Conservation (phyloP, 768 basidiomycete genomes). For the Nidula microcarpa region DNA sequence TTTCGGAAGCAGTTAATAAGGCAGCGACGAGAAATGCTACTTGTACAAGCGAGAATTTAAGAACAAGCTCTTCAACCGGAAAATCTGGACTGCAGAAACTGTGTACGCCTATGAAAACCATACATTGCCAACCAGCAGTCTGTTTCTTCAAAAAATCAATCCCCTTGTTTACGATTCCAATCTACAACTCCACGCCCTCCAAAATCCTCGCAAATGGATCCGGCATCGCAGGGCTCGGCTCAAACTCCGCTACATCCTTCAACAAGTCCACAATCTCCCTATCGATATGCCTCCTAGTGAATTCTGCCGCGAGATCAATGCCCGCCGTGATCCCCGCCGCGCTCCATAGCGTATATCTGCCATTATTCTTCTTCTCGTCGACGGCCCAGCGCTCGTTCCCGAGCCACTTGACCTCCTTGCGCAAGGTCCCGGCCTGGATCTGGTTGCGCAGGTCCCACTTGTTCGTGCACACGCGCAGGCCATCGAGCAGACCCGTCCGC, state of each 20-base stretch:
- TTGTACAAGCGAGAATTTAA: too few relatives aligned
- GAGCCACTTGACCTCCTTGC: constrained; percentile 22
- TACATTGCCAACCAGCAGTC: too few relatives aligned
- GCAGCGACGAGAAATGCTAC: too few relatives aligned
- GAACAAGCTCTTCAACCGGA: too few relatives aligned
- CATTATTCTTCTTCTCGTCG: constrained; percentile 15
- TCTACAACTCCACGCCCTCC: constrained; percentile 15
- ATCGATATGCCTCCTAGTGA: constrained; percentile 18
- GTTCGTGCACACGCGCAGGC: constrained; percentile 16
- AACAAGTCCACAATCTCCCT: constrained; percentile 13
- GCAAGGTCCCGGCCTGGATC: constrained; percentile 5
- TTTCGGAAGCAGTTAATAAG: too few relatives aligned
- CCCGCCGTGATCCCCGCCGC: constrained; percentile 20
- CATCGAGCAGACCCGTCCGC: constrained; percentile 18
- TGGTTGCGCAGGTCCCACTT: constrained; percentile 10
- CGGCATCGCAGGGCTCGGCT: constrained; percentile 18
- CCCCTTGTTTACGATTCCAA: too few relatives aligned
- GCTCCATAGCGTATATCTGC: constrained; percentile 11
- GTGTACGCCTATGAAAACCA: too few relatives aligned
- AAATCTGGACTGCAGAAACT: too few relatives aligned
- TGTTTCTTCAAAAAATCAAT: too few relatives aligned
- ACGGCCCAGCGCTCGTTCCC: constrained; percentile 20
- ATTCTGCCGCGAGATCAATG: constrained; percentile 22
- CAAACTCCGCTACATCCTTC: constrained; percentile 16
- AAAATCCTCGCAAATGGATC: constrained; percentile 19